Percentiles rank a stretch among this genome's conserved stretches.
phyloP scores from a whole-genome alignment of 1,284 basidiomycete genomes.

The Pisolithus thermaeus region DNA sequence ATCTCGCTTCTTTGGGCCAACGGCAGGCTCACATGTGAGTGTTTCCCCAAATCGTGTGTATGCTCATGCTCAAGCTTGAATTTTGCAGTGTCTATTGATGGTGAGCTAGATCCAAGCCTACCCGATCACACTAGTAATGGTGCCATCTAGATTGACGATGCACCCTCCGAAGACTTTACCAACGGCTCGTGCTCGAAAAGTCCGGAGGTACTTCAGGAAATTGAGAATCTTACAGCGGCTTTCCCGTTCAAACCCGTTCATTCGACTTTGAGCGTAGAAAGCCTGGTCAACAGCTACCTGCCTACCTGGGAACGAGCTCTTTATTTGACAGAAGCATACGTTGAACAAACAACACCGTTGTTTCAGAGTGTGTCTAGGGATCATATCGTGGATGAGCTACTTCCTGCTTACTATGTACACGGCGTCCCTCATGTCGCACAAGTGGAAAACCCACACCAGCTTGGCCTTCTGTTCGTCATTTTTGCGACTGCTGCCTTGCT shows the following conservation, averaged over 20 bases:
- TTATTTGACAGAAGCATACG: conserved; percentile 44
- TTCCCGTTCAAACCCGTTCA: conserved; percentile 64
- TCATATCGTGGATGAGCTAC: conserved; percentile 52
- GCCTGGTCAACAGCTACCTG: conserved; percentile 46
- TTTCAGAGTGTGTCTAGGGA: conserved; percentile 45
- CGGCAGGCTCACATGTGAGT: conserved; percentile 56
- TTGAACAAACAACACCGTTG: conserved; percentile 54
- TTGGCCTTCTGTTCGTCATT: conserved; percentile 57
- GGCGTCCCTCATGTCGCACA: conserved; percentile 19
- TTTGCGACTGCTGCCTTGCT: conserved; percentile 57
- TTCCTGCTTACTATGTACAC: conserved; percentile 36
- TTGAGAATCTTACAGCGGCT: conserved; percentile 49
- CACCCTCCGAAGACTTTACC: conserved; percentile 8
- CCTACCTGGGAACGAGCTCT: conserved; percentile 45
- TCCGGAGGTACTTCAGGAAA: conserved; percentile 33
- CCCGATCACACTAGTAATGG: conserved; percentile 9
- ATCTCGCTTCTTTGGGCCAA: conserved; percentile 60
- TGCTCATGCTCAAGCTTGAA: conserved; percentile 5
- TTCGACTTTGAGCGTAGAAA: conserved; percentile 38
- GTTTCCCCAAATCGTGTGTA: conserved; percentile 1
- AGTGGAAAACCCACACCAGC: conserved; percentile 40
- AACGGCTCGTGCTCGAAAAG: conserved; percentile 27
- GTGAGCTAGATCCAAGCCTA: conserved; percentile 13
- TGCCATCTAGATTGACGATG: conserved; percentile 21
- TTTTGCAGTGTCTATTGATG: conserved; percentile 28